These are phyloP conservation scores for Phycomyces blakesleeanus DNA, from an alignment of 192 early-diverging fungal genomes.

Conservation along the genomic window DNA sequence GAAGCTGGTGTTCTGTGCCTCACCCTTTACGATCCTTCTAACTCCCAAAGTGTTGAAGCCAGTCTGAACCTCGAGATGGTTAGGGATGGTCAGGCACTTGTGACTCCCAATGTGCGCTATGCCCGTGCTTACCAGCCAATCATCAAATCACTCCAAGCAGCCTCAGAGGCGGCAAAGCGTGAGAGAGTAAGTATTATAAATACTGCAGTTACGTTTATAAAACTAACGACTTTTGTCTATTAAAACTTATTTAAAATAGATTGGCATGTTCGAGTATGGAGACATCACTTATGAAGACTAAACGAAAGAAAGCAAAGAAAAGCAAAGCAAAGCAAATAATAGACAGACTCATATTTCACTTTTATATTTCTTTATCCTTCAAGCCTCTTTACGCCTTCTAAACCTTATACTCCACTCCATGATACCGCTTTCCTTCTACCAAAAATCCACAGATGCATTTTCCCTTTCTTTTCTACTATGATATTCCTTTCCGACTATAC, in stretches of 20 bases:
- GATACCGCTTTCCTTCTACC: no score
- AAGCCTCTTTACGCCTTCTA: no score
- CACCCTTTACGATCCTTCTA: slow-evolving; percentile 62
- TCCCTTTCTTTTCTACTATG: no score
- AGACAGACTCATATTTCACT: neutral
- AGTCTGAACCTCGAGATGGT: slow-evolving; percentile 69
- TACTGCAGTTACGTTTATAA: neutral
- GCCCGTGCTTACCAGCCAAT: slow-evolving; percentile 52
- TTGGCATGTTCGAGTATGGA: slow-evolving; percentile 59
- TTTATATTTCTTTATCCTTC: neutral
- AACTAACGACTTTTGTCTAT: neutral
- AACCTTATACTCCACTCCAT: no score
- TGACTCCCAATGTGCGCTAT: slow-evolving; percentile 47
- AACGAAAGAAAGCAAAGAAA: no score
- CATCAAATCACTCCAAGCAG: slow-evolving; percentile 60
- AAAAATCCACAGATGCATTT: no score
- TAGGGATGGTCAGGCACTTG: slow-evolving; percentile 57
- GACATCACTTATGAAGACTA: slow-evolving; percentile 50
- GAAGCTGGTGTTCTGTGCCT: slow-evolving; percentile 52
- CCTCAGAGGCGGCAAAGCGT: slow-evolving; percentile 64
- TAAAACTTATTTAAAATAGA: slow-evolving; percentile 17
- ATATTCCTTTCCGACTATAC: no score
- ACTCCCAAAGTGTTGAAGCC: slow-evolving; percentile 57
- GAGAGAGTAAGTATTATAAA: slow-evolving; percentile 51
- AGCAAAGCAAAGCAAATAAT: no score